Conservation (phyloP, 306 rosid species). For the Trifolium subterraneum region DNA sequence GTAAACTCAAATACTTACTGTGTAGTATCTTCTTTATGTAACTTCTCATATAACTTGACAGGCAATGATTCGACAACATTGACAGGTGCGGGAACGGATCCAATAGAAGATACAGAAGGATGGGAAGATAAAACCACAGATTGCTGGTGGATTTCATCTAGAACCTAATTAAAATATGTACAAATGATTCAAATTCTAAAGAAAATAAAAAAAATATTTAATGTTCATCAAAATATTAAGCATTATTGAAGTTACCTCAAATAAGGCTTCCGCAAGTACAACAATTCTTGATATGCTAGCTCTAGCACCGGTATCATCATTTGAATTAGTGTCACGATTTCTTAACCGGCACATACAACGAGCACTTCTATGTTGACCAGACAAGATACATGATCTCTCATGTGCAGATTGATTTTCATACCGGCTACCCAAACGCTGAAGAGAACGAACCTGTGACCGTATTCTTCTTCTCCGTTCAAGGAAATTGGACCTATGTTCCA, state of each 20-base stretch:
- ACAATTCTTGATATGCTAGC: conserved; percentile 98
- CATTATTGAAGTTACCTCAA: conserved; percentile 69
- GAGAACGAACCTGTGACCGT: conserved; percentile 98
- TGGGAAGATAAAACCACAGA: conserved; percentile 90
- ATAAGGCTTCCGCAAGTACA: conserved; percentile 95
- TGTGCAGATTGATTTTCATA: conserved; percentile 89
- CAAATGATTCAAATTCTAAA: conserved; percentile 54
- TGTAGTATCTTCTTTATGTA: conserved; percentile 77
- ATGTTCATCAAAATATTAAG: conserved; percentile 34
- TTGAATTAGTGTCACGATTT: conserved; percentile 59
- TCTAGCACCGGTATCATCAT: conserved; percentile 77
- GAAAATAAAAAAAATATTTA: conserved; percentile 38
- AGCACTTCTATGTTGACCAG: conserved; percentile 92
- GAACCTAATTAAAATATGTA: conserved; percentile 89
- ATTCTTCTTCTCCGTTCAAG: conserved; percentile 94
- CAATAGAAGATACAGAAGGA: conserved; percentile 90
- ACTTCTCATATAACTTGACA: conserved; percentile 71
- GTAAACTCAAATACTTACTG: conserved; percentile 68
- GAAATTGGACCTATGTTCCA: conserved; percentile 90
- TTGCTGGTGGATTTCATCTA: conserved; percentile 99
- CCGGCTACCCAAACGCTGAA: conserved; percentile 89
- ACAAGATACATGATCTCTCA: conserved; percentile 84
- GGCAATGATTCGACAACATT: conserved; percentile 95
- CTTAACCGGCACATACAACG: conserved; percentile 74
- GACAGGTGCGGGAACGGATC: conserved; percentile 94